Evolutionary conservation across 805 yeast genomes (phyloP).

Genomic region (Cephaloascus albidus): DNA sequence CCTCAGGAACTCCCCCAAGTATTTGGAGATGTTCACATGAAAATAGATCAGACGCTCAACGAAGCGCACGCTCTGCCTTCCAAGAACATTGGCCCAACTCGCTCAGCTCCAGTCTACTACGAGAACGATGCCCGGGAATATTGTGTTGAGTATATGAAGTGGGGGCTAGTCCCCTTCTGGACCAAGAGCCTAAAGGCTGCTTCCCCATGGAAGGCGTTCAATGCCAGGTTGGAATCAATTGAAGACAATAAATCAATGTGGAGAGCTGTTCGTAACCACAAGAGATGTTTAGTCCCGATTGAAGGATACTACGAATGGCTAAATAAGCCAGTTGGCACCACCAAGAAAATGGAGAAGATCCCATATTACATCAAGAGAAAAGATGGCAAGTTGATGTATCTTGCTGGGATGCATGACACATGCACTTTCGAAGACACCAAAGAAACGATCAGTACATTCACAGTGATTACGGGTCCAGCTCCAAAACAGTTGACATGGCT

Average conservation of each 20-base stretch:
- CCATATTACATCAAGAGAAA: constrained; percentile 62
- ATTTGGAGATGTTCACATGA: constrained; percentile 4
- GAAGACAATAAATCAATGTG: constrained; percentile 41
- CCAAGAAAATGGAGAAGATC: constrained; percentile 26
- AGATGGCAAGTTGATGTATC: constrained; percentile 42
- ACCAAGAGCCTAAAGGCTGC: constrained; percentile 26
- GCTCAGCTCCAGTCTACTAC: constrained; percentile 32
- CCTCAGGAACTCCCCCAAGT: not conserved
- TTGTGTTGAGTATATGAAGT: constrained; percentile 48
- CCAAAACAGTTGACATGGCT: constrained; percentile 53
- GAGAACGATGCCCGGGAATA: constrained; percentile 9
- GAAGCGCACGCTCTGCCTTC: constrained; percentile 17
- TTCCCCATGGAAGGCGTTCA: constrained; percentile 47
- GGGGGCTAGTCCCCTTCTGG: constrained; percentile 78
- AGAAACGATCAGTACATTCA: constrained; percentile 34
- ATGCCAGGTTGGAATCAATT: constrained; percentile 64
- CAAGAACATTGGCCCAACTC: constrained; percentile 59
- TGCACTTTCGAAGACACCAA: constrained; percentile 8
- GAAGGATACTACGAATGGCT: constrained; percentile 87
- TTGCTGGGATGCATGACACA: constrained; percentile 42
- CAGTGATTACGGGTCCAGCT: constrained; percentile 71
- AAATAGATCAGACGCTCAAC: not conserved
- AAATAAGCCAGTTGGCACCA: constrained; percentile 13
- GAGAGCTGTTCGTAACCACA: constrained; percentile 35
- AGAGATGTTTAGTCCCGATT: constrained; percentile 69